Base-by-base conservation (phyloP, 106 monocot species). In the Dendrobium nobile region DNA sequence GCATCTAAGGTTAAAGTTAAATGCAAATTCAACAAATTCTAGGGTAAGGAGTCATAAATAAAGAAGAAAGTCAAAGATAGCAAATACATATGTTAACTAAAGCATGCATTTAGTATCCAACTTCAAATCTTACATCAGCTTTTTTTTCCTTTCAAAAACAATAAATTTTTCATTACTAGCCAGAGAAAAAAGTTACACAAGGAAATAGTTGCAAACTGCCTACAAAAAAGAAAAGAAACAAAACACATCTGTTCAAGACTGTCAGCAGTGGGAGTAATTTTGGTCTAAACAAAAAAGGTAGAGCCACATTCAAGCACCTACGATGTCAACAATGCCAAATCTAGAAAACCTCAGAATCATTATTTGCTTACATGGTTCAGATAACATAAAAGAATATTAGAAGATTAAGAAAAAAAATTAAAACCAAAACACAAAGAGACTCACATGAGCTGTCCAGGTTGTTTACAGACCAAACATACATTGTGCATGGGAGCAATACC, bases 1-100 rank as follows among this genome's bases (percentile, higher is more conserved):
- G 58, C 73, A 87, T 75, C 96, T 96, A 73, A 59, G 17, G 77
- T 64, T 41, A 75, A 72, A 72, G 77, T 64, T 47, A 75, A 72
- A 72, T 72, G 28, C 47, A 80, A 74, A 75, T 43, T 75, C 20
- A 44, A 16, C 43, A 41, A 26, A 75, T 31, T 19, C 4, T 40
- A 72, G 72, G 40, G 64, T n/a, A 65, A 65, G 24, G 15, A 51
- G 13, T 24, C 26, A 65, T 65, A 24, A n/a, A 2, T 5, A 6
- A 20, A 75, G 20, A 75, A 43, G 7, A n/a, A 75, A 44, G 44
- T 44, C 41, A 75, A 2, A 75, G 4, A 41, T 44, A 75, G 10
- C 16, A 72, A 51, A 13, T 4, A 72, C 0, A 37, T 13, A 72
- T 33, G 0, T 24, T 26, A 65, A 22, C 64, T 65, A 65, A 65